Evolutionary conservation across 2,329 filamentous ascomycete species (phyloP).

Genomic region (Didymella pinodella): DNA sequence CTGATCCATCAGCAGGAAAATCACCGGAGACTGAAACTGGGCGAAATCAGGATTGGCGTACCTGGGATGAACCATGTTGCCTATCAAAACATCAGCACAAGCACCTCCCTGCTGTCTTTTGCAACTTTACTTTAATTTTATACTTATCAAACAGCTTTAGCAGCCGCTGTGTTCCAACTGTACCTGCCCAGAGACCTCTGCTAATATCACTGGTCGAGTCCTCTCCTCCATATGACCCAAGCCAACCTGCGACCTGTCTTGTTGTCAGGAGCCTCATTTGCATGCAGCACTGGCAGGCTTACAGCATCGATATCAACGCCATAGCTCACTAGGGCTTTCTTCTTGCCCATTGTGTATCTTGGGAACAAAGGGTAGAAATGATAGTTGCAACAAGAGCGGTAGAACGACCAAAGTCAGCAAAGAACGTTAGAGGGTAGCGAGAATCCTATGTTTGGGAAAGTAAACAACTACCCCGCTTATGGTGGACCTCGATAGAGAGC

Average conservation of each 20-base stretch:
- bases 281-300: background rate
- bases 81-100: conserved; percentile 51
- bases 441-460: conserved; percentile 5
- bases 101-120: background rate
- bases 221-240: conserved; percentile 76
- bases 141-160: conserved; percentile 77
- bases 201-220: conserved; percentile 76
- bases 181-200: conserved; percentile 74
- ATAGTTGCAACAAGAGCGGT: no score
- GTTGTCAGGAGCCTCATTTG: background rate
- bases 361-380: background rate
- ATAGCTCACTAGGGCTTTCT: conserved; percentile 65
- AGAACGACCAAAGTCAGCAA: background rate
- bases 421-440: background rate
- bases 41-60: background rate
- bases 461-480: conserved; percentile 18
- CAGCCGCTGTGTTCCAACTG: conserved; percentile 71
- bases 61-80: conserved; percentile 69
- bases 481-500: conserved; percentile 1
- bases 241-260: conserved; percentile 66
- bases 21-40: no score
- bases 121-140: conserved; percentile 49
- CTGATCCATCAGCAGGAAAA: conserved; percentile 4
- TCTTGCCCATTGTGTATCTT: conserved; percentile 53
- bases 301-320: conserved; percentile 74